Evolutionary conservation across 2,329 filamentous ascomycete genomes (phyloP), one percentile per base, ranked within the genome.

Genomic region (Talaromyces sp.): DNA sequence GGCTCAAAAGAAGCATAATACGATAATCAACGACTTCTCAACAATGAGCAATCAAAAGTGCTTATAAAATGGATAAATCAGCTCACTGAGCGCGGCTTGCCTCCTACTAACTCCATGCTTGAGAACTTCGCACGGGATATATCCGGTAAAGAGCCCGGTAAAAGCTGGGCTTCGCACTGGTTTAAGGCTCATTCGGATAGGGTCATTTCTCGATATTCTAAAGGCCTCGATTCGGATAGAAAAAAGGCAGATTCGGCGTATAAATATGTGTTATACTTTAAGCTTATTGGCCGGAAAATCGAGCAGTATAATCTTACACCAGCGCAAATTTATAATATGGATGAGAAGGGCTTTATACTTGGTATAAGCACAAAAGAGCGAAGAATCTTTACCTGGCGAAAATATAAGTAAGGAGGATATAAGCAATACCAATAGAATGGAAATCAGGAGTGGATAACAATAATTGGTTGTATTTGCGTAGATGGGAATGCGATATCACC

Each of bases 401-500:
- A 22, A 22, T 22, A 22, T 22, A 2, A 22, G 19, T 2, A 1
- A 1, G 19, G 19, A 22, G 19, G 19, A 22, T 22, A 22, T 22
- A 22, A 22, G 19, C 19, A 22, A 22, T 22, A 1, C 8, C 4
- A 69, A 31, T 47, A 71, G 37, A 54, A 72, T 69, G 47, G 68
- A 3, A 71, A 71, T 67, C 13, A 56, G 1, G 61, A 70, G 49
- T 71, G 62, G 68, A 70, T 72, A 45, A 72, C 63, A 69, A 63
- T 49, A 57, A 62, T n/a, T 58, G 19, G 11, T 5, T 57, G 17
- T 25, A 57, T 54, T 54, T 54, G 50, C 35, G 50, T 27, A 0
- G 59, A 70, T 63, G 52, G 64, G 31, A 67, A 35, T 13, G 27
- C 47, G 11, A 50, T 71, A 9, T 54, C 62, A 2, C 61, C 65